phyloP scores from a whole-genome alignment of 768 basidiomycete genomes.

The Dendrothele bispora region DNA sequence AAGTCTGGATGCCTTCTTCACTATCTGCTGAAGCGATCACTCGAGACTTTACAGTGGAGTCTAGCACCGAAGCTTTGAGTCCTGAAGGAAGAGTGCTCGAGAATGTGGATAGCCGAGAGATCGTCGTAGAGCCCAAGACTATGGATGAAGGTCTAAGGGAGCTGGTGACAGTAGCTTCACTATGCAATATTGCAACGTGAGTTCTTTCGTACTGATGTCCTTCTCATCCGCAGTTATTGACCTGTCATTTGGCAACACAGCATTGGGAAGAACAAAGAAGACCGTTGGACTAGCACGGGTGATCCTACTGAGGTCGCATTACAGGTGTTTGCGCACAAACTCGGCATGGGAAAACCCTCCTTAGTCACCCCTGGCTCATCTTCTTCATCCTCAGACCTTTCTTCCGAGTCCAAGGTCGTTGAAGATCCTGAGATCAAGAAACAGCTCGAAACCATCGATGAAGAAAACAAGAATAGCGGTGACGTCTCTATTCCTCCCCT shows the following conservation, averaged over 20 bases:
- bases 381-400: too few relatives aligned
- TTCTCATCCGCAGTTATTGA: too few relatives aligned
- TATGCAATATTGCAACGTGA: slow-evolving; percentile 38
- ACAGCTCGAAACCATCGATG: slow-evolving; percentile 22
- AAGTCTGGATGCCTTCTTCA: slow-evolving; percentile 33
- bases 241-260: slow-evolving; percentile 22
- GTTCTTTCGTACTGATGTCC: slow-evolving; percentile 5
- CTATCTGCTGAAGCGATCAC: slow-evolving; percentile 12
- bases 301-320: slow-evolving; percentile 58
- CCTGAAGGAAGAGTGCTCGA: slow-evolving; percentile 27
- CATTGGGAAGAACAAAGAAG: slow-evolving; percentile 37
- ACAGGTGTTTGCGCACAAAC: slow-evolving; percentile 51
- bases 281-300: slow-evolving; percentile 47
- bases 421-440: slow-evolving; percentile 12
- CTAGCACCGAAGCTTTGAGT: slow-evolving; percentile 29
- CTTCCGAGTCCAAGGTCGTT: too few relatives aligned
- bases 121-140: slow-evolving; percentile 16
- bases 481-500: too few relatives aligned
- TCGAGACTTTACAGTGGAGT: slow-evolving; percentile 33
- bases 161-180: slow-evolving; percentile 28
- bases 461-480: too few relatives aligned
- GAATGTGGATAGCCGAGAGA: slow-evolving; percentile 17
- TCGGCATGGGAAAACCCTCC: slow-evolving; percentile 41
- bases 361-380: slow-evolving; percentile 24
- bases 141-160: slow-evolving; percentile 25